phyloP scores from a whole-genome alignment of 1,139 yeast genomes.

The Geotrichum carabidarum region DNA sequence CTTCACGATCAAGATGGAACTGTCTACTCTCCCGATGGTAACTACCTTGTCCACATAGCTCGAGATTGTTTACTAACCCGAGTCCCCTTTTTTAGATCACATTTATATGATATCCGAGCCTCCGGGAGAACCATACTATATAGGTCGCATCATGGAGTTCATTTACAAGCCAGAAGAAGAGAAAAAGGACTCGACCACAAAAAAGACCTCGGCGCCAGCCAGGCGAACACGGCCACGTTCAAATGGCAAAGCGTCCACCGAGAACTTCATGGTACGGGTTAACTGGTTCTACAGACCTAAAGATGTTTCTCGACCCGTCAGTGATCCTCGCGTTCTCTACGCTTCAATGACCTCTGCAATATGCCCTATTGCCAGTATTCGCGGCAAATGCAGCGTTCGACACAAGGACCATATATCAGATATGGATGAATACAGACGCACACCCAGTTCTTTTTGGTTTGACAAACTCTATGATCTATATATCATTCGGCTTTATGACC shows the following conservation, averaged over 20 bases:
- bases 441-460: constrained; percentile 74
- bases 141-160: constrained; percentile 81
- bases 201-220: neutral
- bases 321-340: constrained; percentile 69
- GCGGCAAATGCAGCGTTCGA: constrained; percentile 70
- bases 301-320: constrained; percentile 64
- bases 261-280: constrained; percentile 56
- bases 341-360: constrained; percentile 85
- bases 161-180: constrained; percentile 32
- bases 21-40: constrained; percentile 34
- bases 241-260: constrained; percentile 39
- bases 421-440: constrained; percentile 49
- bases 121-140: constrained; percentile 90
- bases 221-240: constrained; percentile 1
- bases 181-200: neutral
- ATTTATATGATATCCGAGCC: constrained; percentile 89
- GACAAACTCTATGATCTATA: constrained; percentile 83
- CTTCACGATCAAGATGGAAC: constrained; percentile 38
- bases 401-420: constrained; percentile 65
- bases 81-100: constrained; percentile 43
- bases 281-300: constrained; percentile 93
- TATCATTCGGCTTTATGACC: constrained; percentile 72
- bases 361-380: constrained; percentile 68
- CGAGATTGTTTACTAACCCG: neutral
- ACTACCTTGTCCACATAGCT: neutral